These are phyloP conservation scores for Leishmania lainsoni DNA, from an alignment of 208 protist species.

Conservation along the genomic window DNA sequence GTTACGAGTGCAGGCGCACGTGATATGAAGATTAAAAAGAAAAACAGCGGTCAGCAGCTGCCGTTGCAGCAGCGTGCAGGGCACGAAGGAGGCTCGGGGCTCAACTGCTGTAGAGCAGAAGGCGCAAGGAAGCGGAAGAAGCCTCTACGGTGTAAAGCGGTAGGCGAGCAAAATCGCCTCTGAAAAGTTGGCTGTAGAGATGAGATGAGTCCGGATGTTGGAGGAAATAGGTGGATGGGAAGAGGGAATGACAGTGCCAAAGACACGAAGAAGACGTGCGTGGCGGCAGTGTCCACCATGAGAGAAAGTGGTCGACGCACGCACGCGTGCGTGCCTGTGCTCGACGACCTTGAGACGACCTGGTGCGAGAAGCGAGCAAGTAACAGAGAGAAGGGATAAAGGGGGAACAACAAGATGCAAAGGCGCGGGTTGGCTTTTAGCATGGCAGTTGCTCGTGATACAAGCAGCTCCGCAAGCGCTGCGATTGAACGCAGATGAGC, in stretches of 20 bases:
- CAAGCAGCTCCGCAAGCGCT: neutral
- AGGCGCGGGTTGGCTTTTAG: no score
- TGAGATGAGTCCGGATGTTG: neutral
- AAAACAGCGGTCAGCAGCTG: neutral
- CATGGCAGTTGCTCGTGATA: neutral
- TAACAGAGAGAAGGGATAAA: neutral
- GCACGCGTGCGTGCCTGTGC: neutral
- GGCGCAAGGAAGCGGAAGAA: neutral
- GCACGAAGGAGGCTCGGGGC: neutral
- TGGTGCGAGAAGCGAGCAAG: neutral
- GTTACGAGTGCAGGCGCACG: neutral
- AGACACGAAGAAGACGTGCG: neutral
- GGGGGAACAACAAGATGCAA: no score
- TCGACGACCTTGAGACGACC: neutral
- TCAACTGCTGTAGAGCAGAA: neutral
- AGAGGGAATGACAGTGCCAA: neutral
- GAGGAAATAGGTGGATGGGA: neutral
- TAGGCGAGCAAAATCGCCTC: neutral
- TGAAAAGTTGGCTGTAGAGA: neutral
- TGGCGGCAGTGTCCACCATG: neutral
- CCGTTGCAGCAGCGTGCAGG: neutral
- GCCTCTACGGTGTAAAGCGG: neutral
- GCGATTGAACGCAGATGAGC: neutral
- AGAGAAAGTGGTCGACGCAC: neutral
- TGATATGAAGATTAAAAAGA: neutral